Conservation (phyloP, 495 filamentous ascomycete species). For the Neurospora sp. region DNA sequence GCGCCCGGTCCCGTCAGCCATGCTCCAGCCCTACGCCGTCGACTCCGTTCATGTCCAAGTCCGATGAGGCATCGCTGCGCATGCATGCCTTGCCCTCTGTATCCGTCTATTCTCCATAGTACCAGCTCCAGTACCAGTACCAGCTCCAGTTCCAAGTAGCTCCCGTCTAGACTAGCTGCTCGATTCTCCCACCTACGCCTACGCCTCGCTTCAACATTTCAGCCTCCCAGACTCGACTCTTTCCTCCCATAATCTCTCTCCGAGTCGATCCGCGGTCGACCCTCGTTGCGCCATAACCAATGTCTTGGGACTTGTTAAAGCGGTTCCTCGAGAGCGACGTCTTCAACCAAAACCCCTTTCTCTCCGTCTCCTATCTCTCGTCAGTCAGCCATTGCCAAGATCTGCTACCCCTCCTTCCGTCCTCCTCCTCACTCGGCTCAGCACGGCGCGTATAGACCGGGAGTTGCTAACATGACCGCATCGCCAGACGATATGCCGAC, state of each 20-base stretch:
- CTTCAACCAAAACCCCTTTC: conserved; percentile 72
- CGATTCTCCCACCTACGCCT: neutral
- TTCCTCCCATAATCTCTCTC: neutral
- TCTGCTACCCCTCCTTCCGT: neutral
- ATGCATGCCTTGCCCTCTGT: conserved; percentile 1
- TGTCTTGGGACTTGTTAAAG: conserved; percentile 57
- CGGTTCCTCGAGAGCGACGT: conserved; percentile 74
- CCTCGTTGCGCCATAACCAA: conserved; percentile 17
- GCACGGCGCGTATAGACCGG: neutral
- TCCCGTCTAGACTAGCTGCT: neutral
- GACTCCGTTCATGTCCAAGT: conserved; percentile 9
- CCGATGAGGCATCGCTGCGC: conserved; percentile 7
- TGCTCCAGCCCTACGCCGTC: conserved; percentile 11
- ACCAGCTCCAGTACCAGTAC: neutral
- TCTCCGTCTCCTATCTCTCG: conserved; percentile 71
- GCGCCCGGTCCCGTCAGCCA: conserved; percentile 4
- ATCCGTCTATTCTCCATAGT: neutral
- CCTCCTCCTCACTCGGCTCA: conserved; percentile 2
- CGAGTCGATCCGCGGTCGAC: neutral
- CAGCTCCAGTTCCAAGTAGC: neutral
- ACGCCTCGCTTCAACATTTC: neutral
- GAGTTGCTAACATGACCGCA: conserved; percentile 9
- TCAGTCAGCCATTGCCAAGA: conserved; percentile 31
- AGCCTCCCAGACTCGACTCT: neutral
- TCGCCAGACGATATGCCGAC: conserved; percentile 60